A percentile compares a stretch with the other conserved stretches of the same genome.
phyloP scores from a whole-genome alignment of 768 basidiomycete species.

The Erythrobasidium yunnanense region DNA sequence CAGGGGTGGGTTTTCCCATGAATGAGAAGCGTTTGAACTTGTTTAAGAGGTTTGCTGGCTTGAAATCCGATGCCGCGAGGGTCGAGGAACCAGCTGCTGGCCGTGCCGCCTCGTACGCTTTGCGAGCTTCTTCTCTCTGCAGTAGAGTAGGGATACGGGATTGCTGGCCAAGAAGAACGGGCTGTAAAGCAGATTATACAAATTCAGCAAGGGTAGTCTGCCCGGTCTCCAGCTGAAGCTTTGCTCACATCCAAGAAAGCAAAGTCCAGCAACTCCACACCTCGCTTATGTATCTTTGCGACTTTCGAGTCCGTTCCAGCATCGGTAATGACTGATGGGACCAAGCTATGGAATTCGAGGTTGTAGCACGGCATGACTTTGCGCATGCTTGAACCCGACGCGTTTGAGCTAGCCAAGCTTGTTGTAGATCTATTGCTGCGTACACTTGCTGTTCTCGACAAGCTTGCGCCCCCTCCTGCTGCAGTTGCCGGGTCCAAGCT shows the following conservation, averaged over 20 bases:
- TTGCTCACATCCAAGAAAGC: slow-evolving; percentile 52
- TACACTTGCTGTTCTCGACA: not conserved
- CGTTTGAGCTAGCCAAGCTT: not conserved
- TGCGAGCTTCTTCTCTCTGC: not conserved
- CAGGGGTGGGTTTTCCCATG: not conserved
- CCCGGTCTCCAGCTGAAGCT: too few species aligned
- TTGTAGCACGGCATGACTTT: slow-evolving; percentile 54
- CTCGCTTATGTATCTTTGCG: slow-evolving; percentile 58
- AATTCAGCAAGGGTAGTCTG: too few species aligned
- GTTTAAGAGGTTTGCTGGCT: slow-evolving; percentile 16
- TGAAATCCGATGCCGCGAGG: slow-evolving; percentile 9
- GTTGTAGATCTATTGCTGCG: not conserved
- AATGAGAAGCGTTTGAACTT: slow-evolving; percentile 23
- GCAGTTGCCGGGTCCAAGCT: not conserved
- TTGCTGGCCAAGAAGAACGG: slow-evolving; percentile 11
- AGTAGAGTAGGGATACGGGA: not conserved
- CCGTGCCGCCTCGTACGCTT: not conserved
- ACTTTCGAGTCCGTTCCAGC: slow-evolving; percentile 79
- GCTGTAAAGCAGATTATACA: not conserved
- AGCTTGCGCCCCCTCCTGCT: not conserved
- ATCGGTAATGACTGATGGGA: slow-evolving; percentile 73
- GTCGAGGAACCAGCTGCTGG: not conserved
- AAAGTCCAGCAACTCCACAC: slow-evolving; percentile 65
- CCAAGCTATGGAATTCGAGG: slow-evolving; percentile 74
- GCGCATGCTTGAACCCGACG: not conserved